Conservation (phyloP, 148 eudicot genomes). For the Euryodendron excelsum region DNA sequence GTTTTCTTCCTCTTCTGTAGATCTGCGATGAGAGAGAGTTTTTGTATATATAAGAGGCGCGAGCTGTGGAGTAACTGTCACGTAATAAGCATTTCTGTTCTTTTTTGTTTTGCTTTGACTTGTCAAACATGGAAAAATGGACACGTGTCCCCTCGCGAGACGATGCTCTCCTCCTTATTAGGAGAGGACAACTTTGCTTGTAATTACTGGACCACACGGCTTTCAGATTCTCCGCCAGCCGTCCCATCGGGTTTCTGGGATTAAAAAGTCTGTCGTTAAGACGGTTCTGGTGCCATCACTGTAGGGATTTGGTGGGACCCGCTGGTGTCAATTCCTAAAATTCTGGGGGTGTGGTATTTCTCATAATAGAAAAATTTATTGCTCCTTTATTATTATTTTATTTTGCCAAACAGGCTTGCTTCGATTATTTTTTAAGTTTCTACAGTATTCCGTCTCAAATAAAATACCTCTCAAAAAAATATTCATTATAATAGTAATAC, state of each 20-base stretch:
- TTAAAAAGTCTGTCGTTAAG: too few relatives aligned
- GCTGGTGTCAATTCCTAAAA: too few relatives aligned
- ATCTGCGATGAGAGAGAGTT: neutral
- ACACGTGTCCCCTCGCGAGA: neutral
- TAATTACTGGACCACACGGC: neutral
- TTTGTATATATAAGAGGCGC: neutral
- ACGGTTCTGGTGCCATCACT: neutral
- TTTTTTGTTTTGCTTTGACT: neutral
- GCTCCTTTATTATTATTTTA: too few relatives aligned
- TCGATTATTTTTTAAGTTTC: too few relatives aligned
- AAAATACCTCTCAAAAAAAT: too few relatives aligned
- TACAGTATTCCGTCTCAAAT: too few relatives aligned
- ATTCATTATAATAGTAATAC: too few relatives aligned
- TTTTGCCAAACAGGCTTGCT: too few relatives aligned
- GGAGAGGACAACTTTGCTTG: neutral
- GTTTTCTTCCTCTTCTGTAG: neutral
- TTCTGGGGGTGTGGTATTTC: too few relatives aligned
- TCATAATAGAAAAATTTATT: too few relatives aligned
- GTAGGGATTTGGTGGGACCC: neutral
- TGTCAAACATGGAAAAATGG: neutral
- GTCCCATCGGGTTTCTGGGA: neutral
- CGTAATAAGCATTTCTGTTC: neutral
- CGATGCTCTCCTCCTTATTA: neutral
- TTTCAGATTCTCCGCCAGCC: neutral
- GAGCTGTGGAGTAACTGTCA: slow-evolving; percentile 15